Percentiles rank a stretch among this genome's conserved stretches.
Conservation (phyloP, 148 eudicot species). For the Dysphania ambrosioides region DNA sequence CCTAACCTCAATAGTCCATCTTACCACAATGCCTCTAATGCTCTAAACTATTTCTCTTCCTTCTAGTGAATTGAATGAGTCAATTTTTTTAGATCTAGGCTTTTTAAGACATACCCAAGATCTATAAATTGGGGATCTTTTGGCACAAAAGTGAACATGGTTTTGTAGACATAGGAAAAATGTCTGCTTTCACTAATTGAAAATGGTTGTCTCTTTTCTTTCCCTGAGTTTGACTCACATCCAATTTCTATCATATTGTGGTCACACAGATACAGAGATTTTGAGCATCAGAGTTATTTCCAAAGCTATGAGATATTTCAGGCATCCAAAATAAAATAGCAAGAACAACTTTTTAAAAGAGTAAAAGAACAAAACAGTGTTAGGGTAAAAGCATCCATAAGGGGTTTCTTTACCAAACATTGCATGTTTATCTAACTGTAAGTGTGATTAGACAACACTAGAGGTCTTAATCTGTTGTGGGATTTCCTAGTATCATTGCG, state of each 20-base stretch:
- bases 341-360: background rate
- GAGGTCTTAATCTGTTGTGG: background rate
- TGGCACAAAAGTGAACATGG: background rate
- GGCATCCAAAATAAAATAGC: background rate
- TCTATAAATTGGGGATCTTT: background rate
- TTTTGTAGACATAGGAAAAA: background rate
- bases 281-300: background rate
- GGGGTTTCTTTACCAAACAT: background rate
- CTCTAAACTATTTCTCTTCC: too few species aligned
- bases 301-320: background rate
- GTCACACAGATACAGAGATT: background rate
- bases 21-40: too few species aligned
- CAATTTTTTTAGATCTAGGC: background rate
- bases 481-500: too few species aligned
- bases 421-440: background rate
- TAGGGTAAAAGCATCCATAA: background rate
- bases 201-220: too few species aligned
- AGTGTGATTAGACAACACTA: background rate
- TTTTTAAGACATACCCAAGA: background rate
- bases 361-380: background rate
- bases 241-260: background rate
- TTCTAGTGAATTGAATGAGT: background rate
- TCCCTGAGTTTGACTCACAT: background rate
- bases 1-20: too few species aligned
- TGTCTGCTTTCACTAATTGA: too few species aligned